These are phyloP conservation scores for Aspergillus cristatus DNA, from an alignment of 495 filamentous ascomycete species.

Conservation along the genomic window DNA sequence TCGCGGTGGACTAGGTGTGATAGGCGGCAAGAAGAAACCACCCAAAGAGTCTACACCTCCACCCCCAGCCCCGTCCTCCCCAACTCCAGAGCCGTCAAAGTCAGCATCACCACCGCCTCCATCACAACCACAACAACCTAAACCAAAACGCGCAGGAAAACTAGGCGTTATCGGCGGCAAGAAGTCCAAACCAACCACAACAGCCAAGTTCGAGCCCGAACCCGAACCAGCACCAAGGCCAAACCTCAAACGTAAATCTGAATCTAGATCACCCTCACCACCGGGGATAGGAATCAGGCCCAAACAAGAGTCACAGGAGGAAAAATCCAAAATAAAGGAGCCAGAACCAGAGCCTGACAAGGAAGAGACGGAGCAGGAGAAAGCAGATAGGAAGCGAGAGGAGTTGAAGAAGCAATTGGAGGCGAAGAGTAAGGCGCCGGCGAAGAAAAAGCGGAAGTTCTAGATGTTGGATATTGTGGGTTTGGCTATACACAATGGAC, in stretches of 20 bases:
- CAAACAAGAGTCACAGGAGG: background rate
- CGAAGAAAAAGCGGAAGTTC: constrained; percentile 62
- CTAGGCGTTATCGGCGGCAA: constrained; percentile 33
- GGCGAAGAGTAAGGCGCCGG: constrained; percentile 50
- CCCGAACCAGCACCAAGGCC: background rate
- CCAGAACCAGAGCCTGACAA: constrained; percentile 16
- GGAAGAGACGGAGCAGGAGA: constrained; percentile 39
- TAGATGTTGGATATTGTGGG: constrained; percentile 14
- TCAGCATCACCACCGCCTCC: background rate
- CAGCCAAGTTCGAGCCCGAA: background rate
- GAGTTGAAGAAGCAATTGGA: constrained; percentile 58
- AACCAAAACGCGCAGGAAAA: constrained; percentile 19
- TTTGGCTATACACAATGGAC: too few relatives aligned
- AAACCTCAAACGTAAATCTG: background rate
- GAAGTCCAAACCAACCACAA: constrained; percentile 4
- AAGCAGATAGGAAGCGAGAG: constrained; percentile 52
- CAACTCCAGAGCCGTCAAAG: constrained; percentile 1
- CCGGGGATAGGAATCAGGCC: background rate
- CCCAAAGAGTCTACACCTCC: constrained; percentile 2
- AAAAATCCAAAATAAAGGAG: constrained; percentile 1
- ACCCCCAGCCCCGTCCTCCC: constrained; percentile 29
- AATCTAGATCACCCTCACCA: background rate
- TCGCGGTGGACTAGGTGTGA: constrained; percentile 23
- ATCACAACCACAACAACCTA: constrained; percentile 1
- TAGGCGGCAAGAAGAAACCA: constrained; percentile 30